A percentile compares a stretch with the other conserved stretches of the same genome.
Evolutionary conservation across 176 grass and related monocot genomes (phyloP).

Genomic region (Zea mays): Zm-B73-REFERENCE-NAM-5.0 NC_050101.1:97123001-97123500

Average conservation of each 20-base stretch:
- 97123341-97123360: conserved; percentile 2
- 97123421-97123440: background rate
- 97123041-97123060: background rate
- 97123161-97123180: background rate
- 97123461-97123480: background rate
- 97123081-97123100: background rate
- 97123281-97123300: background rate
- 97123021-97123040: conserved; percentile 1
- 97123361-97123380: background rate
- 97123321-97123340: background rate
- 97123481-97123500: conserved; percentile 9
- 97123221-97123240: conserved; percentile 62
- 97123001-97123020: background rate
- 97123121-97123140: background rate
- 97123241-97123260: conserved; percentile 50
- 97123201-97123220: conserved; percentile 86
- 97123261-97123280: conserved; percentile 6
- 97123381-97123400: conserved; percentile 20
- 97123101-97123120: background rate
- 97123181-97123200: conserved; percentile 68
- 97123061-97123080: background rate
- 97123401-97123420: background rate
- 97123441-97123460: background rate
- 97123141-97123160: background rate
- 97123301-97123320: background rate